Evolutionary conservation across 768 basidiomycete genomes (phyloP).

Genomic region (Trichaptum fuscoviolaceum): DNA sequence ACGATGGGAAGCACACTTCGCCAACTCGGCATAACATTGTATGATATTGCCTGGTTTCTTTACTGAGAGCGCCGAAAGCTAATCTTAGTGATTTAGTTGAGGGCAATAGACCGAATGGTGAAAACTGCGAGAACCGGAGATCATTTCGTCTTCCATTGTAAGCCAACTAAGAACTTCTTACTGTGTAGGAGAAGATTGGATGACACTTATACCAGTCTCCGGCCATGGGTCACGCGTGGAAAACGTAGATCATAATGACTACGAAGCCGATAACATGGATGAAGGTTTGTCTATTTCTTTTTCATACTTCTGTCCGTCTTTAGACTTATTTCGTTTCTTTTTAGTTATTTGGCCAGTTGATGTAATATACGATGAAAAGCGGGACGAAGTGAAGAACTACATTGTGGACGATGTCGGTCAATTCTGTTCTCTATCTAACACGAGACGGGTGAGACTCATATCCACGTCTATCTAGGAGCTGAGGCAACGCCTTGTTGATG

Average conservation of each 20-base stretch:
- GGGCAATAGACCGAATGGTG: not conserved
- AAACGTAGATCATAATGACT: not conserved
- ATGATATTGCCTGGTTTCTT: not conserved
- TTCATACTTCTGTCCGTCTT: not conserved
- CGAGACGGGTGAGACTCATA: not conserved
- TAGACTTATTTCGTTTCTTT: not conserved
- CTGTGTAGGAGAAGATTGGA: not conserved
- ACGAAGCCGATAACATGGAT: not conserved
- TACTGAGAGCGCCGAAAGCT: not conserved
- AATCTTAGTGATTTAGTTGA: not conserved
- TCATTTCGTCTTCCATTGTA: constrained; percentile 1
- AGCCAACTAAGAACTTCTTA: not conserved
- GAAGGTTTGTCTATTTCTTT: not conserved
- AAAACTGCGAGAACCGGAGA: not conserved
- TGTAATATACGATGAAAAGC: not conserved
- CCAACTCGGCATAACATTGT: not conserved
- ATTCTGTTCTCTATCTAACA: not conserved
- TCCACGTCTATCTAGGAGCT: not conserved
- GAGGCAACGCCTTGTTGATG: not conserved
- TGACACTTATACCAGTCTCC: not conserved
- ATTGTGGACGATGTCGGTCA: not conserved
- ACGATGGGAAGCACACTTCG: not conserved
- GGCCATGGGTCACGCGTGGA: not conserved
- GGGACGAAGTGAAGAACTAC: not conserved
- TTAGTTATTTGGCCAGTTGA: not conserved